phyloP scores from a whole-genome alignment of 768 basidiomycete genomes.

The Sporobolomyces roseus region DNA sequence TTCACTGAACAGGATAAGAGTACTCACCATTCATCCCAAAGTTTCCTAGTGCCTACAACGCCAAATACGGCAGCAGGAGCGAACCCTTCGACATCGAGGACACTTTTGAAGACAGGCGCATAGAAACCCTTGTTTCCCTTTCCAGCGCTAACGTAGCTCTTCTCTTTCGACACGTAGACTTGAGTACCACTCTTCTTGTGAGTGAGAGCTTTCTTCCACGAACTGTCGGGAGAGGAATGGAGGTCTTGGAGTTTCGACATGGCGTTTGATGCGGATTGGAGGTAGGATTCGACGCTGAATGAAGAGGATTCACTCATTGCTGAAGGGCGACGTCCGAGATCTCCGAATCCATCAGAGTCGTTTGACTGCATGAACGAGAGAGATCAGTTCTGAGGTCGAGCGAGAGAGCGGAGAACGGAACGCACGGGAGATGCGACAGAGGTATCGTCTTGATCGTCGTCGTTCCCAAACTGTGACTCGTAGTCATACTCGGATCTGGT shows the following conservation, averaged over 20 bases:
- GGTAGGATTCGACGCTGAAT: slow-evolving; percentile 17
- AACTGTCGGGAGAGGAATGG: slow-evolving; percentile 17
- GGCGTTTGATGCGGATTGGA: slow-evolving; percentile 28
- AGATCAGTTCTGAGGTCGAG: no score
- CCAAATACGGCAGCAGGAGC: slow-evolving; percentile 36
- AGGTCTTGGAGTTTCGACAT: slow-evolving; percentile 32
- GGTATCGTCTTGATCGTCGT: slow-evolving; percentile 17
- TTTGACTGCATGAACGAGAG: neutral
- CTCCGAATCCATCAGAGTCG: slow-evolving; percentile 20
- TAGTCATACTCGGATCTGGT: slow-evolving; percentile 17
- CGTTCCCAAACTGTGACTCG: slow-evolving; percentile 24
- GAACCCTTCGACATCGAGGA: slow-evolving; percentile 35
- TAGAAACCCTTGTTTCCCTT: slow-evolving; percentile 24
- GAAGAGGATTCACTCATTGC: slow-evolving; percentile 22
- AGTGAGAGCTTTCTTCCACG: slow-evolving; percentile 36
- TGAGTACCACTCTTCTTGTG: slow-evolving; percentile 30
- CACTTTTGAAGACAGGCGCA: slow-evolving; percentile 35
- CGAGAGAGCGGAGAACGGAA: neutral
- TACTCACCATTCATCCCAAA: slow-evolving; percentile 42
- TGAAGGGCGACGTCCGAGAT: slow-evolving; percentile 23
- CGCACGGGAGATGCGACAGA: slow-evolving; percentile 7
- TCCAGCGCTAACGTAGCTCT: slow-evolving; percentile 20
- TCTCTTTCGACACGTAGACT: slow-evolving; percentile 34
- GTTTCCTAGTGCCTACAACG: slow-evolving; percentile 36
- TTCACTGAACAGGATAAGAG: neutral